Evolutionary conservation across 805 yeast species (phyloP).

Genomic region (Kluyveromyces nonfermentans): DNA sequence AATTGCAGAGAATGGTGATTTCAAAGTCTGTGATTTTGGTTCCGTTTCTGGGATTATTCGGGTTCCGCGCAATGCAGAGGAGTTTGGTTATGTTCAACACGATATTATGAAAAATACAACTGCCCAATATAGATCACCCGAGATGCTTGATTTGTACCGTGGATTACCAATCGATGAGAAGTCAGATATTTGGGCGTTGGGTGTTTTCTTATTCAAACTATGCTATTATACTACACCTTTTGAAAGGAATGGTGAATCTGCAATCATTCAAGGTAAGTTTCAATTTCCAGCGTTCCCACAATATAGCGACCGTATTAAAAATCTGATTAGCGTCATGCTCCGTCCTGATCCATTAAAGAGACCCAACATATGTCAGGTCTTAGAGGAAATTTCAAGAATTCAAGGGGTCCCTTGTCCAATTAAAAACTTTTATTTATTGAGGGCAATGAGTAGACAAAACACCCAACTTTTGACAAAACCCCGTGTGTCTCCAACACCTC

Average conservation of each 20-base stretch:
- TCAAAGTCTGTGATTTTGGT: slow-evolving; percentile 76
- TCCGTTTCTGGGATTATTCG: slow-evolving; percentile 59
- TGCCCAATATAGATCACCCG: slow-evolving; percentile 79
- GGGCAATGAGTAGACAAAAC: slow-evolving; percentile 14
- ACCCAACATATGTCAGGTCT: slow-evolving; percentile 63
- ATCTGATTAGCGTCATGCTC: slow-evolving; percentile 51
- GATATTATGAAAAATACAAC: slow-evolving; percentile 65
- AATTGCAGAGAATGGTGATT: slow-evolving; percentile 47
- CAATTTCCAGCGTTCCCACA: slow-evolving; percentile 46
- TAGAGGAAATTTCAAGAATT: slow-evolving; percentile 60
- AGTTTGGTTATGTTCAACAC: slow-evolving; percentile 48
- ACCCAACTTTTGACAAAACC: neutral
- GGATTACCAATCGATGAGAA: slow-evolving; percentile 72
- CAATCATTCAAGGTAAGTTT: slow-evolving; percentile 48
- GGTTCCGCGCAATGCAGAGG: slow-evolving; percentile 54
- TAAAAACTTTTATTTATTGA: slow-evolving; percentile 29
- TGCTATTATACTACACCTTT: slow-evolving; percentile 81
- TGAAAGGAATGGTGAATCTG: slow-evolving; percentile 54
- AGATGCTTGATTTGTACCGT: slow-evolving; percentile 64
- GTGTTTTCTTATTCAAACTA: slow-evolving; percentile 65
- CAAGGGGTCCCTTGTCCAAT: slow-evolving; percentile 40
- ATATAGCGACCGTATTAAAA: slow-evolving; percentile 54
- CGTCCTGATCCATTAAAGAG: slow-evolving; percentile 60
- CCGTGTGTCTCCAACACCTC: neutral
- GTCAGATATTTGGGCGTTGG: slow-evolving; percentile 80